phyloP scores from a whole-genome alignment of 441 rosid genomes.

The Jatropha podagrica region DNA sequence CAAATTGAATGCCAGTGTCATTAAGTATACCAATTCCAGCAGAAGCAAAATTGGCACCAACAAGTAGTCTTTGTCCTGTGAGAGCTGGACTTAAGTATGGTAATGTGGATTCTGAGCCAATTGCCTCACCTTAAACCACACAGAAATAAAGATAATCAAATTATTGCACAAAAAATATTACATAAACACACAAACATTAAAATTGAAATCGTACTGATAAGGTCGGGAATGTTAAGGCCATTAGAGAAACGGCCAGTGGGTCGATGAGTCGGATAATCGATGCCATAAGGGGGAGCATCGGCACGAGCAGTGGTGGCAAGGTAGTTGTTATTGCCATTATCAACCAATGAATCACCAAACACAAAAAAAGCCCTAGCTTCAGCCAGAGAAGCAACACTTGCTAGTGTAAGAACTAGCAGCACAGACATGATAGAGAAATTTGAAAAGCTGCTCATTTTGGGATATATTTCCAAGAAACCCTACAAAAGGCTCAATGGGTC shows the following conservation, averaged over 20 bases:
- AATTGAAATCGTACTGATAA: slow-evolving; percentile 50
- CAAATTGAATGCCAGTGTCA: slow-evolving; percentile 93
- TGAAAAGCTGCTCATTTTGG: slow-evolving; percentile 24
- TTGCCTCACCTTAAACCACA: slow-evolving; percentile 52
- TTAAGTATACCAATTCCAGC: slow-evolving; percentile 96
- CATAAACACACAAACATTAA: background rate
- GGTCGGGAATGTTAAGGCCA: slow-evolving; percentile 89
- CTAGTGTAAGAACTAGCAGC: slow-evolving; percentile 25
- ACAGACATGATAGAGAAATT: slow-evolving; percentile 16
- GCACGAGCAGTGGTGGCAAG: slow-evolving; percentile 88
- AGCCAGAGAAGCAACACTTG: slow-evolving; percentile 33
- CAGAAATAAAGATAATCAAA: slow-evolving; percentile 1
- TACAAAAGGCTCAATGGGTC: background rate
- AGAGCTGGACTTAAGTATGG: slow-evolving; percentile 85
- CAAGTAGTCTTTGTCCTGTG: slow-evolving; percentile 61
- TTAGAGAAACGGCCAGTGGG: slow-evolving; percentile 96
- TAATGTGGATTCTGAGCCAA: slow-evolving; percentile 77
- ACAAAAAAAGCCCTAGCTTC: slow-evolving; percentile 92
- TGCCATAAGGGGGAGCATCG: slow-evolving; percentile 77
- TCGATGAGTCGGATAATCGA: slow-evolving; percentile 76
- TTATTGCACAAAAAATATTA: background rate
- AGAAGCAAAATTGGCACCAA: slow-evolving; percentile 95
- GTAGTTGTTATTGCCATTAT: slow-evolving; percentile 91
- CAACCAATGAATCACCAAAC: slow-evolving; percentile 92
- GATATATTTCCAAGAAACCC: slow-evolving; percentile 19